Evolutionary conservation across 768 basidiomycete genomes (phyloP).

Genomic region (Saitozyma sp.): DNA sequence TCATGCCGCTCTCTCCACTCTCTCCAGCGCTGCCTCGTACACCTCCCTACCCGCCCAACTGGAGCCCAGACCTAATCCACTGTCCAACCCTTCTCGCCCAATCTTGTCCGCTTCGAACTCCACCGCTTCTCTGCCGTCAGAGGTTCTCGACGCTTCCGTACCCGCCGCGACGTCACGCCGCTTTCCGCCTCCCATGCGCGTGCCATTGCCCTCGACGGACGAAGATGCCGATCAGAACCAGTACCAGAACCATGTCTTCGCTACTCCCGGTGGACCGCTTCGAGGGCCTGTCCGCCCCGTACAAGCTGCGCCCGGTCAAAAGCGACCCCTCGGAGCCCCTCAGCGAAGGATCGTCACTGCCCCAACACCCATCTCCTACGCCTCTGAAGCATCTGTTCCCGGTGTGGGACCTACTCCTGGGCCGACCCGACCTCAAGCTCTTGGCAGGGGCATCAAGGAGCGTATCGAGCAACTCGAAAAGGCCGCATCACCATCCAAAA

Average conservation of each 20-base stretch:
- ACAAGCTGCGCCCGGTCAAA: background rate
- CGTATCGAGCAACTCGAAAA: constrained; percentile 13
- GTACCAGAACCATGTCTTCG: background rate
- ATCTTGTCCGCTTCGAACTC: constrained; percentile 17
- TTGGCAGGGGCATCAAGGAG: constrained; percentile 10
- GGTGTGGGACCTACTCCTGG: background rate
- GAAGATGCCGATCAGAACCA: constrained; percentile 1
- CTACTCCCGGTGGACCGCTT: constrained; percentile 7
- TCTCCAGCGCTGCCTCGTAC: background rate
- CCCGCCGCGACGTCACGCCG: constrained; percentile 4
- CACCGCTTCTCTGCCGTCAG: constrained; percentile 12
- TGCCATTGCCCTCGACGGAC: background rate
- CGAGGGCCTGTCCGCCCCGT: constrained; percentile 6
- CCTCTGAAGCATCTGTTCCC: background rate
- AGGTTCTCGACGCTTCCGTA: background rate
- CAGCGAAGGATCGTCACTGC: constrained; percentile 36
- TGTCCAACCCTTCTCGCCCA: constrained; percentile 16
- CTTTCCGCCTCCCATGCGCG: constrained; percentile 11
- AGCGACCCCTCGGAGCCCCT: constrained; percentile 34
- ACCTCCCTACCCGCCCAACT: constrained; percentile 10
- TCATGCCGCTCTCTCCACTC: constrained; percentile 23
- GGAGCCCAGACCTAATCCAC: constrained; percentile 1
- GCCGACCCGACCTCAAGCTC: background rate
- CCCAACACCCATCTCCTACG: constrained; percentile 11
- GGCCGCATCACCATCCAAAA: background rate